phyloP scores from a whole-genome alignment of 257 asterid genomes.

The Cordia subcordata region DNA sequence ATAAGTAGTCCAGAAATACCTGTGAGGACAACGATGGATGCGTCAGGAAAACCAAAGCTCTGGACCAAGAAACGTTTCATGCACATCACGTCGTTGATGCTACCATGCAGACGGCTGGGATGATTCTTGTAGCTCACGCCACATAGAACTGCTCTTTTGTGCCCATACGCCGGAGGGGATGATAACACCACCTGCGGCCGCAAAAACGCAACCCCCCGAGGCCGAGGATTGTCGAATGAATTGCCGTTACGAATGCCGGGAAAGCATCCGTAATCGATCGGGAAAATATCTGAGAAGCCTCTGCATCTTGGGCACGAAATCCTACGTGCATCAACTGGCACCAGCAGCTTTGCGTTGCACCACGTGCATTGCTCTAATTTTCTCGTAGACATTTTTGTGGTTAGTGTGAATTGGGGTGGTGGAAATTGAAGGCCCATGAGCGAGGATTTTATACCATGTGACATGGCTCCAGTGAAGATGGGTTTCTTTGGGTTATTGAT shows the following conservation, averaged over 20 bases:
- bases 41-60: slow-evolving; percentile 49
- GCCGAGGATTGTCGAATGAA: slow-evolving; percentile 17
- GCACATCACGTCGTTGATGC: slow-evolving; percentile 48
- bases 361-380: slow-evolving; percentile 29
- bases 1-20: slow-evolving; percentile 43
- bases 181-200: slow-evolving; percentile 15
- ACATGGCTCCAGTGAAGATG: neutral
- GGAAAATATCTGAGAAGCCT: slow-evolving; percentile 15
- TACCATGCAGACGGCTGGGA: slow-evolving; percentile 43
- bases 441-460: neutral
- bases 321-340: slow-evolving; percentile 24
- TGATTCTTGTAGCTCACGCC: slow-evolving; percentile 58
- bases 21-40: slow-evolving; percentile 49
- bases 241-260: slow-evolving; percentile 14
- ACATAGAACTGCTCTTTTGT: slow-evolving; percentile 60
- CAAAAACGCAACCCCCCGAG: neutral
- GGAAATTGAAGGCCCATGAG: neutral
- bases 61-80: slow-evolving; percentile 43
- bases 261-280: slow-evolving; percentile 4
- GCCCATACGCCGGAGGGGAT: slow-evolving; percentile 31
- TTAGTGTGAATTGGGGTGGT: neutral
- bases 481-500: neutral
- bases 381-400: slow-evolving; percentile 21
- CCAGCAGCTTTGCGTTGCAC: slow-evolving; percentile 26
- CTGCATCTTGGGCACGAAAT: slow-evolving; percentile 27